Conservation (phyloP, 2,329 filamentous ascomycete genomes). For the Penicillium sp. region DNA sequence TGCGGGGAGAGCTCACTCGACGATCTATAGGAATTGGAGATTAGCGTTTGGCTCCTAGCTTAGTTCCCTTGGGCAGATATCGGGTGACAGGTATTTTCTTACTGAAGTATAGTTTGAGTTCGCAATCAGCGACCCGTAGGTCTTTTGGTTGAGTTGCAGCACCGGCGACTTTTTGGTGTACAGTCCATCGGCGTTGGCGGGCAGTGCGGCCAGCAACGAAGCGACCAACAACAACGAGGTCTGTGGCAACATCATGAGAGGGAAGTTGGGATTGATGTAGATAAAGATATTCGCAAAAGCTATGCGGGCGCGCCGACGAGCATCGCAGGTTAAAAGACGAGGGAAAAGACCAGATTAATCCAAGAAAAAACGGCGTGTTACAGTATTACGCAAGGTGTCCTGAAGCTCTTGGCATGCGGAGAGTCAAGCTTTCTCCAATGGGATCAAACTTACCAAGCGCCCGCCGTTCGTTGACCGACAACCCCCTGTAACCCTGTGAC, state of each 20-base stretch:
- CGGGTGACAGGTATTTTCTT: constrained; percentile 44
- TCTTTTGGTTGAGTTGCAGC: constrained; percentile 77
- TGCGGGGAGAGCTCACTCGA: constrained; percentile 54
- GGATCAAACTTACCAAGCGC: constrained; percentile 13
- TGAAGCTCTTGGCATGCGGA: constrained; percentile 49
- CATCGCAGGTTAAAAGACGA: constrained; percentile 12
- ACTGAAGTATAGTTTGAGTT: constrained; percentile 92
- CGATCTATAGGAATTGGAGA: constrained; percentile 48
- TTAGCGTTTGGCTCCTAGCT: not conserved
- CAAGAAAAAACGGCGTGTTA: constrained; percentile 14
- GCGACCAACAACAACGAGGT: constrained; percentile 59
- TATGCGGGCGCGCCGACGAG: constrained; percentile 9
- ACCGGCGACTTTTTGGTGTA: constrained; percentile 90
- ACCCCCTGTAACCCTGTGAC: no score
- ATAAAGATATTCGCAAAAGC: not conserved
- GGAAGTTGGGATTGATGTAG: not conserved
- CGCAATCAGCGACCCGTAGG: constrained; percentile 80
- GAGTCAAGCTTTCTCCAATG: constrained; percentile 28
- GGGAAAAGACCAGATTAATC: not conserved
- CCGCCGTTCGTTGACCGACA: not conserved
- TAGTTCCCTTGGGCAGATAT: not conserved
- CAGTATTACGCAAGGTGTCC: constrained; percentile 46
- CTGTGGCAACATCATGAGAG: constrained; percentile 41
- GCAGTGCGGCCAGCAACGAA: constrained; percentile 69
- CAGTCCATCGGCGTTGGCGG: constrained; percentile 71